Percentiles rank a stretch among this genome's conserved stretches.
Evolutionary conservation across 257 asterid genomes (phyloP).

Genomic region (Solanum chmielewskii): DNA sequence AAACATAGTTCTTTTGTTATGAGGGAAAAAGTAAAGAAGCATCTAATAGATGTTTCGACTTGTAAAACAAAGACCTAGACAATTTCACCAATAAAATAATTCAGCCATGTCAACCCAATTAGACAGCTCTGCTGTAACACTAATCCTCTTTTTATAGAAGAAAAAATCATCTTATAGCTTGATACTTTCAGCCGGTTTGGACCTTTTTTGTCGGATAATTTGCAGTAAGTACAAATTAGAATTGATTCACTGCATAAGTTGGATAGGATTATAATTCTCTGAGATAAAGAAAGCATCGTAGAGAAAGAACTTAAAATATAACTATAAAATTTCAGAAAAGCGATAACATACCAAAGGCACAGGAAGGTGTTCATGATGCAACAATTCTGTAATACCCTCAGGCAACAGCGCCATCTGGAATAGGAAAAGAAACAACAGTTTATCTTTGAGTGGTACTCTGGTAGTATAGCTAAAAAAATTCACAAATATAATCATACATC

Average conservation of each 20-base stretch:
- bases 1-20: background rate
- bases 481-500: background rate
- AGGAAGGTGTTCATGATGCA: conserved; percentile 58
- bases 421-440: background rate
- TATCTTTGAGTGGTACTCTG: background rate
- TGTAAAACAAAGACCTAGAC: background rate
- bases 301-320: background rate
- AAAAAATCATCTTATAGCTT: background rate
- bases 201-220: background rate
- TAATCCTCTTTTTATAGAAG: background rate
- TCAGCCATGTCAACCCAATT: background rate
- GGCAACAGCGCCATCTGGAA: conserved; percentile 89
- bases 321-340: background rate
- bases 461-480: background rate
- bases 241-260: background rate
- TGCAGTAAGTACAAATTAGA: background rate
- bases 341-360: conserved; percentile 65
- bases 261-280: background rate
- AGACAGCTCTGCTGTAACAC: background rate
- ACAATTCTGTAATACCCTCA: conserved; percentile 76
- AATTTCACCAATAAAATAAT: background rate
- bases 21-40: background rate
- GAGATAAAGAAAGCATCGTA: background rate
- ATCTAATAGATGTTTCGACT: background rate
- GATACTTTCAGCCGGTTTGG: background rate